Conservation (phyloP, 495 filamentous ascomycete species). For the Lophiostoma macrostomum region DNA sequence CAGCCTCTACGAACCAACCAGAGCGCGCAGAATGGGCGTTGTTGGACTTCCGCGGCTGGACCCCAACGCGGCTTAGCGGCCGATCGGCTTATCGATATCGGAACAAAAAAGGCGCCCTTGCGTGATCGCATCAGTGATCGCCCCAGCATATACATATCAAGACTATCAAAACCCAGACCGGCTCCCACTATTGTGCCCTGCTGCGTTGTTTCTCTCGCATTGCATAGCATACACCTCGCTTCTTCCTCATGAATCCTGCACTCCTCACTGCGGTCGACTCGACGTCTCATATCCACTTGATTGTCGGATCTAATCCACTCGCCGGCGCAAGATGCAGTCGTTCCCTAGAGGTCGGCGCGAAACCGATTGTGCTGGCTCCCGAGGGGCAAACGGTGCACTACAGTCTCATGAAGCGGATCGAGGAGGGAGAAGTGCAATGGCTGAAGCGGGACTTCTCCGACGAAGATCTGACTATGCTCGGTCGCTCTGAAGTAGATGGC, state of each 20-base stretch:
- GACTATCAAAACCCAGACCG: too few relatives aligned
- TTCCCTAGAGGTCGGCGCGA: constrained; percentile 82
- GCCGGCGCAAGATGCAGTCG: constrained; percentile 77
- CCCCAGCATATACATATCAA: background rate
- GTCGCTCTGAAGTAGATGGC: constrained; percentile 70
- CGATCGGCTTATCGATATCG: constrained; percentile 26
- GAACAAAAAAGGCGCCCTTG: constrained; percentile 17
- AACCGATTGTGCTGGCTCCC: constrained; percentile 77
- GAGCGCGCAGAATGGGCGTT: background rate
- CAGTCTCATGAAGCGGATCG: constrained; percentile 66
- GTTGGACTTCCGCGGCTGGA: constrained; percentile 13
- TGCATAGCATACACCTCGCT: background rate
- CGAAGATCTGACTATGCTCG: constrained; percentile 71
- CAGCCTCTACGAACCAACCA: too few relatives aligned
- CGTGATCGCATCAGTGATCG: background rate
- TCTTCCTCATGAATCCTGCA: constrained; percentile 44
- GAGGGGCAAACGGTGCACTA: constrained; percentile 64
- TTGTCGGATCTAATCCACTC: constrained; percentile 81
- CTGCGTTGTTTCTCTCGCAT: background rate
- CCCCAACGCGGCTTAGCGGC: constrained; percentile 11
- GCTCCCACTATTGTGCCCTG: too few relatives aligned
- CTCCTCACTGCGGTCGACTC: constrained; percentile 77
- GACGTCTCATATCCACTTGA: constrained; percentile 74
- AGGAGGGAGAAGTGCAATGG: constrained; percentile 70
- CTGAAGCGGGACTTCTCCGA: constrained; percentile 65